phyloP scores from a whole-genome alignment of 2,329 filamentous ascomycete genomes.

The Xylariales sp. region DNA sequence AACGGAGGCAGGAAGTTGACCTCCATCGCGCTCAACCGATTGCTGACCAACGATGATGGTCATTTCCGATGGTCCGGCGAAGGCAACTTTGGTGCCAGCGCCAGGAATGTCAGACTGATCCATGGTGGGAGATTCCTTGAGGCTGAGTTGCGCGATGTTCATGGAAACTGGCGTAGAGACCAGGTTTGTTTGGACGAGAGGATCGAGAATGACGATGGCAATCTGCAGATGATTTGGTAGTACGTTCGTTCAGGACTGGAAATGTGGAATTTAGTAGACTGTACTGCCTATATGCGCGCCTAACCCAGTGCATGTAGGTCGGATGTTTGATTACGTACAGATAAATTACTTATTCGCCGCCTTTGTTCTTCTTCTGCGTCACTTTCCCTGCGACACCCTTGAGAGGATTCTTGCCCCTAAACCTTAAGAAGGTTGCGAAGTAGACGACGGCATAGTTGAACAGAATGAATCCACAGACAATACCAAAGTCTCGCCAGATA shows the following conservation, averaged over 20 bases:
- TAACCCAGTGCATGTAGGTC: too few species aligned
- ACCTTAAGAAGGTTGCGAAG: slow-evolving; percentile 34
- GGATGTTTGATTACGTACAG: too few species aligned
- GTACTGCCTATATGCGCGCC: too few species aligned
- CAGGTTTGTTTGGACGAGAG: slow-evolving; percentile 9
- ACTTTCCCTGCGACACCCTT: slow-evolving; percentile 25
- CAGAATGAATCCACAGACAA: slow-evolving; percentile 58
- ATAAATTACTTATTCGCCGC: too few species aligned
- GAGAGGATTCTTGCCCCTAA: slow-evolving; percentile 33
- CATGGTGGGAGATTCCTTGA: slow-evolving; percentile 12
- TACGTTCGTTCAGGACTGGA: too few species aligned
- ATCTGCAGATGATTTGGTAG: slow-evolving; percentile 9
- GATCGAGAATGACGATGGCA: slow-evolving; percentile 9
- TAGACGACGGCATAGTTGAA: slow-evolving; percentile 53
- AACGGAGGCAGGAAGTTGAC: slow-evolving; percentile 12
- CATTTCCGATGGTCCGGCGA: slow-evolving; percentile 13
- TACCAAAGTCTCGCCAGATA: slow-evolving; percentile 63
- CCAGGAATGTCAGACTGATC: slow-evolving; percentile 12
- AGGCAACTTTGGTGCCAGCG: slow-evolving; percentile 14
- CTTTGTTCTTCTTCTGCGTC: too few species aligned
- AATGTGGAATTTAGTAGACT: too few species aligned
- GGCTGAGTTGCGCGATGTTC: slow-evolving; percentile 5
- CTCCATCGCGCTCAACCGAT: slow-evolving; percentile 15
- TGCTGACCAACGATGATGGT: slow-evolving; percentile 14
- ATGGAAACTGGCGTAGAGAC: slow-evolving; percentile 8